Conservation (phyloP, 305 asterid species). For the Coffea humblotiana region DNA sequence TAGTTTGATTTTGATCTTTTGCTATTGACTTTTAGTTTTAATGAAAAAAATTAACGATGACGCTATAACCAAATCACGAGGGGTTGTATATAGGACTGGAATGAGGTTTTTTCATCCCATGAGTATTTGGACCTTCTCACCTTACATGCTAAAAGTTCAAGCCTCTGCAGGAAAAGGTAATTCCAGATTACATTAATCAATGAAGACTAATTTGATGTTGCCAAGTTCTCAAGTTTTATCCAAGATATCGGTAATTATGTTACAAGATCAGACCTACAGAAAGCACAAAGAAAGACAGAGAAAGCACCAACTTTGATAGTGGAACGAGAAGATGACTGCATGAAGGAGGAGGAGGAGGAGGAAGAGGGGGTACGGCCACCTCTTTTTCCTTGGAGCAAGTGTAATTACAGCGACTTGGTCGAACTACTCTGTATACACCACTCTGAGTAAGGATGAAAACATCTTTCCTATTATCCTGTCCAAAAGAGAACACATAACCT, state of each 20-base stretch:
- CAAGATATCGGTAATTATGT: neutral
- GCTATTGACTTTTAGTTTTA: too few species aligned
- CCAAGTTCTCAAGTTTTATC: neutral
- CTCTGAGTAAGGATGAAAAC: conserved; percentile 51
- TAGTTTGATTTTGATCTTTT: too few species aligned
- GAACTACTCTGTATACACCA: conserved; percentile 16
- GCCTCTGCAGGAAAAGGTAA: too few species aligned
- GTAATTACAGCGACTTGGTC: conserved; percentile 18
- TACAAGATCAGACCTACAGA: neutral
- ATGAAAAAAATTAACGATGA: too few species aligned
- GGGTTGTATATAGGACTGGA: too few species aligned
- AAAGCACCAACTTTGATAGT: neutral
- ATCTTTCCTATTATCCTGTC: conserved; percentile 79
- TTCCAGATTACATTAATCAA: too few species aligned
- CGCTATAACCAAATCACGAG: too few species aligned
- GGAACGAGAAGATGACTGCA: conserved; percentile 1
- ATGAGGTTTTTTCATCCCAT: too few species aligned
- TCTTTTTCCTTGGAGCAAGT: conserved; percentile 17
- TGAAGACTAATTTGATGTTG: neutral
- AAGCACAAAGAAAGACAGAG: neutral
- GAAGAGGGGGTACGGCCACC: neutral
- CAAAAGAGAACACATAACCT: conserved; percentile 74
- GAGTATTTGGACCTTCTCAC: too few species aligned
- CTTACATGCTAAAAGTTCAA: too few species aligned
- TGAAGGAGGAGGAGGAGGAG: conserved; percentile 9